Conservation (phyloP, 1,139 yeast species). For the Pichia sp. region DNA sequence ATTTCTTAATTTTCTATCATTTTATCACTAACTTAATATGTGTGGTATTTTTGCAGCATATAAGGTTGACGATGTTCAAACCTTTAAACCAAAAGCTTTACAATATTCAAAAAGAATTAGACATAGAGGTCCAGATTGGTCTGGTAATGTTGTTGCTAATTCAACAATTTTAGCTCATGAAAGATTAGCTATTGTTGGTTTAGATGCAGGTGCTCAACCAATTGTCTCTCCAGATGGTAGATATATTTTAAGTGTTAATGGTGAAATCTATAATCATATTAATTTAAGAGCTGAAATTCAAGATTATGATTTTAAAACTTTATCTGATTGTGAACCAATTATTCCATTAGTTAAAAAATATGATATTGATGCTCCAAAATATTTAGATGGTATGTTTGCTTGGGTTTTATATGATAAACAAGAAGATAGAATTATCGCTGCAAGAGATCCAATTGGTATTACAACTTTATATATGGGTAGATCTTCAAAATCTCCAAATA, state of each 20-base stretch:
- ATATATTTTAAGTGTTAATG: slow-evolving; percentile 81
- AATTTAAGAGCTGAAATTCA: slow-evolving; percentile 68
- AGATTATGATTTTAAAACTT: slow-evolving; percentile 74
- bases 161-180: slow-evolving; percentile 83
- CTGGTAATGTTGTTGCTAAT: slow-evolving; percentile 79
- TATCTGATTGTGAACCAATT: slow-evolving; percentile 95
- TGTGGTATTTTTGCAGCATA: slow-evolving; percentile 97
- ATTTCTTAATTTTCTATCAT: background rate
- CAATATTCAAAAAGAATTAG: slow-evolving; percentile 88
- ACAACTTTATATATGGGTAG: slow-evolving; percentile 96
- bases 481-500: slow-evolving; percentile 58
- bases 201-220: slow-evolving; percentile 98
- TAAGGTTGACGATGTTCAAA: slow-evolving; percentile 70
- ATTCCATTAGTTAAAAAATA: slow-evolving; percentile 86
- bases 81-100: slow-evolving; percentile 81
- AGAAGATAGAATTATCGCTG: slow-evolving; percentile 85
- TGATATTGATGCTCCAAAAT: slow-evolving; percentile 83
- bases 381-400: slow-evolving; percentile 97
- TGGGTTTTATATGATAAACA: slow-evolving; percentile 83
- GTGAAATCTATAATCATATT: slow-evolving; percentile 97
- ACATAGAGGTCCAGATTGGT: slow-evolving; percentile 99
- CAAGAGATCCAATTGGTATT: slow-evolving; percentile 97
- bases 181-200: slow-evolving; percentile 92
- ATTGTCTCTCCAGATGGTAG: slow-evolving; percentile 74
- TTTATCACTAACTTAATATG: slow-evolving; percentile 39